phyloP scores from a whole-genome alignment of 139 green algal species.

The Chloropicon primus region DNA sequence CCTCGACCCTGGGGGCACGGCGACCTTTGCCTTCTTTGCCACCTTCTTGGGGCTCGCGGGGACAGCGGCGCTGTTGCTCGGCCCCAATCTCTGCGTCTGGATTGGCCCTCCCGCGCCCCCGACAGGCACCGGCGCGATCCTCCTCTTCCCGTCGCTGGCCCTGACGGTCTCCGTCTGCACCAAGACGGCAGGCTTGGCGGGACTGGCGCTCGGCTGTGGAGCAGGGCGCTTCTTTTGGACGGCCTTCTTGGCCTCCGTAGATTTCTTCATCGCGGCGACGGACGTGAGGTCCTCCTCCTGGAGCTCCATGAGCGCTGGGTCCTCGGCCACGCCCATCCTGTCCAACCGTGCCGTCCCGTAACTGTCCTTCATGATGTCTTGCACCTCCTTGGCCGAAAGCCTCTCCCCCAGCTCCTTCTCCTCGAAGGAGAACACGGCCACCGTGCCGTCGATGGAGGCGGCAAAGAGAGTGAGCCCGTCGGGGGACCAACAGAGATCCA shows the following conservation, averaged over 20 bases:
- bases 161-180: not conserved
- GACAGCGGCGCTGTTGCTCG: not conserved
- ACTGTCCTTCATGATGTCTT: conserved; percentile 27
- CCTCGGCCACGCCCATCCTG: conserved; percentile 16
- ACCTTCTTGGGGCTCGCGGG: not conserved
- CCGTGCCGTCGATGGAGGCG: conserved; percentile 51
- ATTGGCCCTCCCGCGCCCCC: too few relatives aligned
- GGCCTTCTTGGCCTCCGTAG: not conserved
- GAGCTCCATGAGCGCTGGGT: conserved; percentile 19
- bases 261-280: too few relatives aligned
- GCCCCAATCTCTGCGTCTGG: too few relatives aligned
- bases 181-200: conserved; percentile 1
- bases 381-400: conserved; percentile 30
- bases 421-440: conserved; percentile 40
- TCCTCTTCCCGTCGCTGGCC: not conserved
- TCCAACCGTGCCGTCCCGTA: conserved; percentile 32
- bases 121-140: not conserved
- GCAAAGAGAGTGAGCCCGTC: conserved; percentile 62
- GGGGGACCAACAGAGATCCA: conserved; percentile 73
- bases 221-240: not conserved
- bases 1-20: not conserved
- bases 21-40: not conserved
- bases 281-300: conserved; percentile 19
- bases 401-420: conserved; percentile 35
- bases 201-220: conserved; percentile 7